These are phyloP conservation scores for Setaria viridis DNA, from an alignment of 202 grass and related monocot species.

Conservation along the genomic window DNA sequence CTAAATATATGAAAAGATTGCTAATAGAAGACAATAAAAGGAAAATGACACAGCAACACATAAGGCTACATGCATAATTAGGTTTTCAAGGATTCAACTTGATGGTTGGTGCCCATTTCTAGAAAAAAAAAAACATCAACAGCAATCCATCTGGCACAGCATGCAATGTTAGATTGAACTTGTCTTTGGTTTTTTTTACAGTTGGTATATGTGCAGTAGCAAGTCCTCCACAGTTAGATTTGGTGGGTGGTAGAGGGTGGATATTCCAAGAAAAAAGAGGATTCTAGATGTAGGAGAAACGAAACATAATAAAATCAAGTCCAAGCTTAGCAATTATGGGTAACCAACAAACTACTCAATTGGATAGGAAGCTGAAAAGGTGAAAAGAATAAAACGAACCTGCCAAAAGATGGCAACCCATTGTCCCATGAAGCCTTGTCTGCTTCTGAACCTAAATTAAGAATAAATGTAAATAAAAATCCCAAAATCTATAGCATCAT, in stretches of 20 bases:
- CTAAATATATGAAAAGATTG: neutral
- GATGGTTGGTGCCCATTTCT: neutral
- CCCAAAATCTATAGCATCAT: constrained; percentile 22
- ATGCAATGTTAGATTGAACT: neutral
- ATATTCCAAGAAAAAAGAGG: neutral
- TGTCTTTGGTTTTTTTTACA: neutral
- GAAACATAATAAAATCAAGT: neutral
- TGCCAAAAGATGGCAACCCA: constrained; percentile 79
- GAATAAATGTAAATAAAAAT: constrained; percentile 46
- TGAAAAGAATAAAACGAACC: constrained; percentile 54
- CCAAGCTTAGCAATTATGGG: neutral
- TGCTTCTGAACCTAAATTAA: constrained; percentile 62
- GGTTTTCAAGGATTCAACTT: neutral
- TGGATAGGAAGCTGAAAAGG: neutral
- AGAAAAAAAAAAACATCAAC: neutral
- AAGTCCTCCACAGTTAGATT: neutral
- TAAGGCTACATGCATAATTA: neutral
- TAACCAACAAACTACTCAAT: constrained; percentile 37
- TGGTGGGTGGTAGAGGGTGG: neutral
- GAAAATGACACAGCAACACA: neutral
- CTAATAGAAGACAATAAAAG: neutral
- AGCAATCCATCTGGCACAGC: neutral
- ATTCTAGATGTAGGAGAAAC: too few species aligned
- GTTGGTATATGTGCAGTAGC: neutral
- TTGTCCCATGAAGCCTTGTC: constrained; percentile 72